Percentiles rank a stretch among this genome's conserved stretches.
These are phyloP conservation scores for Arthrinium phaeospermum DNA, from an alignment of 2,329 filamentous ascomycete species.

Conservation along the genomic window DNA sequence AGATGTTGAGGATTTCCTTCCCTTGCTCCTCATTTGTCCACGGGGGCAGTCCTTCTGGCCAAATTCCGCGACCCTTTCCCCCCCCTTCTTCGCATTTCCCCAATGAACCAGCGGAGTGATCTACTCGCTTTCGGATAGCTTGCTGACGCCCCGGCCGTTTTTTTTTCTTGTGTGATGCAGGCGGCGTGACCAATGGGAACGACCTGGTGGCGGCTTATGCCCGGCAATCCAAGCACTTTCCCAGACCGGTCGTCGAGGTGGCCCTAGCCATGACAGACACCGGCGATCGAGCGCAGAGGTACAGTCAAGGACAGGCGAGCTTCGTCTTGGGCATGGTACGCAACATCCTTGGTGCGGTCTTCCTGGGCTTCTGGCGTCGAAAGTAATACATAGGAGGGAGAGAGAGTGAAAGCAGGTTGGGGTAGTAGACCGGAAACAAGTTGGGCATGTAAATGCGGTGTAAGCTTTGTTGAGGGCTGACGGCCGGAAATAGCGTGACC, in stretches of 20 bases:
- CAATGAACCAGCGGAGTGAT: not conserved
- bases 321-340: conserved; percentile 44
- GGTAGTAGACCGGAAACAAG: not conserved
- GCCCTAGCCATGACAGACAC: conserved; percentile 51
- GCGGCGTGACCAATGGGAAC: conserved; percentile 50
- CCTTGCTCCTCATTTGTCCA: not conserved
- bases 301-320: conserved; percentile 43
- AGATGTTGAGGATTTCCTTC: not conserved
- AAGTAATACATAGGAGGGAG: not conserved
- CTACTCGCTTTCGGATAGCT: not conserved
- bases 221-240: conserved; percentile 49
- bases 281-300: conserved; percentile 53
- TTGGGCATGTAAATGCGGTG: not conserved
- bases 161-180: not conserved
- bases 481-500: not conserved
- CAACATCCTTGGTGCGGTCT: conserved; percentile 43
- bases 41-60: not conserved
- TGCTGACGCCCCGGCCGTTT: not conserved
- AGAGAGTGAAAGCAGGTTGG: not conserved
- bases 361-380: conserved; percentile 8
- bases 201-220: conserved; percentile 60
- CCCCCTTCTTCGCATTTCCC: not conserved
- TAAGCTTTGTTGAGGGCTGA: not conserved
- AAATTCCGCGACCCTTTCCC: not conserved
- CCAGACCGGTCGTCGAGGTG: conserved; percentile 50